These are phyloP conservation scores for Skeletonema marinoi DNA, from an alignment of 108 stramenopile species.

Conservation along the genomic window DNA sequence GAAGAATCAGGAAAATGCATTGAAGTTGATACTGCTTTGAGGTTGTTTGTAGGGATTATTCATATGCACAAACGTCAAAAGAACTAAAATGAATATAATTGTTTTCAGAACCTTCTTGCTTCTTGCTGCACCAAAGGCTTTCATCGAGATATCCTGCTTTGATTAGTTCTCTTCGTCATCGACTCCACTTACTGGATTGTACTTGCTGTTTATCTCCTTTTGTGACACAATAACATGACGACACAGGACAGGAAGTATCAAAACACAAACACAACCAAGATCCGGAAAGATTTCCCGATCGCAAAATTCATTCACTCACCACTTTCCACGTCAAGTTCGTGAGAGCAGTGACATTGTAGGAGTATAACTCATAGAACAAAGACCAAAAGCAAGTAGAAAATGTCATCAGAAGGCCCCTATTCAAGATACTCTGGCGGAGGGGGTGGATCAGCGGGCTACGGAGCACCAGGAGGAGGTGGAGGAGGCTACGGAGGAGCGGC, in stretches of 20 bases:
- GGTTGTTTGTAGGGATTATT: background rate
- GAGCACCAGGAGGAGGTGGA: conserved; percentile 44
- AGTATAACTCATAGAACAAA: background rate
- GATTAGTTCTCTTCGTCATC: too few relatives aligned
- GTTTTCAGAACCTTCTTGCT: background rate
- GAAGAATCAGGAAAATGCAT: background rate
- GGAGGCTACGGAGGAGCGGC: conserved; percentile 41
- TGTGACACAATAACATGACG: background rate
- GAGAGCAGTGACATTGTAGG: background rate
- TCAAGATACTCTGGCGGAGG: conserved; percentile 74
- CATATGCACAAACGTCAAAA: background rate
- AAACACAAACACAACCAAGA: background rate
- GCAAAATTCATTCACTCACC: background rate
- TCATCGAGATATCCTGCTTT: too few relatives aligned
- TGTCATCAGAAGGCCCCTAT: conserved; percentile 79
- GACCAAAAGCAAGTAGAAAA: background rate
- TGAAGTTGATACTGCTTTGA: background rate
- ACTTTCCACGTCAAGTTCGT: background rate
- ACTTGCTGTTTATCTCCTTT: too few relatives aligned
- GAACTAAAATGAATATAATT: background rate
- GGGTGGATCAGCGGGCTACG: conserved; percentile 52
- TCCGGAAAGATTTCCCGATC: background rate
- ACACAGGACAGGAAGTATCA: background rate
- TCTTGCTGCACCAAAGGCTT: too few relatives aligned
- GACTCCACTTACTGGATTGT: too few relatives aligned